These are phyloP conservation scores for Penicillium italicum DNA, from an alignment of 2,329 filamentous ascomycete genomes.

Conservation along the genomic window DNA sequence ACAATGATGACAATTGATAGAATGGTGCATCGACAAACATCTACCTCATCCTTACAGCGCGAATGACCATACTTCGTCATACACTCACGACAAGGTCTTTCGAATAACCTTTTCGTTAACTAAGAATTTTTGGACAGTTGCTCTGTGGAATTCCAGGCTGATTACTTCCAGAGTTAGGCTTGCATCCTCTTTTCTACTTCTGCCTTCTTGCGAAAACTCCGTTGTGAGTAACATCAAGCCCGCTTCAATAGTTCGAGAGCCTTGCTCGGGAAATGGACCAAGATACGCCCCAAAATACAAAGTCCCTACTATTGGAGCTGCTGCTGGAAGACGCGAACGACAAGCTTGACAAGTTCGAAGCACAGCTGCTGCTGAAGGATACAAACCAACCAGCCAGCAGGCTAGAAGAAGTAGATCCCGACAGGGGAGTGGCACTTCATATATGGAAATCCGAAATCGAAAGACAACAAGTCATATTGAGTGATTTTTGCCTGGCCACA, in stretches of 20 bases:
- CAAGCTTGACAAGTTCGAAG: neutral
- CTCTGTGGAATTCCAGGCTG: too few species aligned
- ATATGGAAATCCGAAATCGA: neutral
- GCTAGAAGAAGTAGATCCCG: neutral
- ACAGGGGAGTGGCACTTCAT: neutral
- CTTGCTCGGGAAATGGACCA: neutral
- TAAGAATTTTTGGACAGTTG: neutral
- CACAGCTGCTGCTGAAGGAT: neutral
- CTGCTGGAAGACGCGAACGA: neutral
- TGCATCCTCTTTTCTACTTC: neutral
- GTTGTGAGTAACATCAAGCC: neutral
- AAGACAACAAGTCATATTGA: neutral
- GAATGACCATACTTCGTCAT: neutral
- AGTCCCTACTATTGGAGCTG: neutral
- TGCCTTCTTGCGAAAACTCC: neutral
- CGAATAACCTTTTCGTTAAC: neutral
- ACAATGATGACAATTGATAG: neutral
- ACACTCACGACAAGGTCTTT: neutral
- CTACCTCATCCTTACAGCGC: slow-evolving; percentile 1
- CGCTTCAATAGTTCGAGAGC: neutral
- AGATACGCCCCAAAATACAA: neutral
- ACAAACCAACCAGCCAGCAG: neutral
- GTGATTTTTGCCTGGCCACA: neutral
- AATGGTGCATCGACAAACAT: neutral
- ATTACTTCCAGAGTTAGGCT: neutral